phyloP scores from a whole-genome alignment of 169 alveolate genomes.

The Miamiensis avidus region DNA sequence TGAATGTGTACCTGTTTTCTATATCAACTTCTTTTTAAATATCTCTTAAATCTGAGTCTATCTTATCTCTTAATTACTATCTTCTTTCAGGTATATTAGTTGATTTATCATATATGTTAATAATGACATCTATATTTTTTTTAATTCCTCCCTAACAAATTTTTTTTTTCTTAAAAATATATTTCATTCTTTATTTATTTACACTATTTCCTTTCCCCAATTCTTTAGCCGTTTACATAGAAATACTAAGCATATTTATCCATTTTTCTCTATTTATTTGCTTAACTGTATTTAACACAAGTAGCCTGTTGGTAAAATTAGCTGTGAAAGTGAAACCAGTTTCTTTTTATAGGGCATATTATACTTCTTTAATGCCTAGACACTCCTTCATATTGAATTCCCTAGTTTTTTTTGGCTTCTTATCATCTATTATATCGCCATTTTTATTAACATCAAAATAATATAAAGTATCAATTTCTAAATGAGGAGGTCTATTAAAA shows the following conservation, averaged over 20 bases:
- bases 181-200: too few relatives aligned
- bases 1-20: not conserved
- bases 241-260: conserved; percentile 9
- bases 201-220: not conserved
- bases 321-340: conserved; percentile 22
- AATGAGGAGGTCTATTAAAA: not conserved
- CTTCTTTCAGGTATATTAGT: not conserved
- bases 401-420: not conserved
- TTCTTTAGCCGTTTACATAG: conserved; percentile 23
- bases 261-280: conserved; percentile 10
- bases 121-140: conserved; percentile 25
- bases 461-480: conserved; percentile 18
- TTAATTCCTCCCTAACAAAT: conserved; percentile 2
- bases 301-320: conserved; percentile 18
- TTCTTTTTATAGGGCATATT: conserved; percentile 21
- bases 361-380: conserved; percentile 10
- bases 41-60: conserved; percentile 12
- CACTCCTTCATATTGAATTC: conserved; percentile 3
- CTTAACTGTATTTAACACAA: conserved; percentile 18
- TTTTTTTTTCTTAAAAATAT: not conserved
- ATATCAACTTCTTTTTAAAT: not conserved
- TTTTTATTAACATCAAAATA: conserved; percentile 7
- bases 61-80: conserved; percentile 1
- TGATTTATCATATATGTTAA: conserved; percentile 6
- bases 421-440: conserved; percentile 4